A percentile compares a stretch with the other conserved stretches of the same genome.
Evolutionary conservation across 1,139 yeast species (phyloP).

Genomic region (Nakaseomyces bracarensis): DNA sequence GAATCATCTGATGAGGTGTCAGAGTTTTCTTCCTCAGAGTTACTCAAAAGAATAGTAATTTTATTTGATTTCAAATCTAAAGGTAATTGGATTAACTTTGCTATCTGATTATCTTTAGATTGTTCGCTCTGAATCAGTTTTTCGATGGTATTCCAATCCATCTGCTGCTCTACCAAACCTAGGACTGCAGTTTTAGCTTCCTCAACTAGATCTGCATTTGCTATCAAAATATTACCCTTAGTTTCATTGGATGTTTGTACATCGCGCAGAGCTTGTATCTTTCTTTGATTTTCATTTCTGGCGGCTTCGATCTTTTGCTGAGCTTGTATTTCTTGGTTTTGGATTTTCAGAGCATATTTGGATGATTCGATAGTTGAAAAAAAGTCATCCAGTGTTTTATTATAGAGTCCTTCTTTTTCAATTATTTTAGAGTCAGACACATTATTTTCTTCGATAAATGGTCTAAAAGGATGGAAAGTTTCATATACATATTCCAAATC

Average conservation of each 20-base stretch:
- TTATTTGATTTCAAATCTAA: constrained; percentile 63
- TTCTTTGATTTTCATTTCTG: constrained; percentile 59
- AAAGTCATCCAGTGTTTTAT: constrained; percentile 70
- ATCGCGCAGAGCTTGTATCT: constrained; percentile 56
- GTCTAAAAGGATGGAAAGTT: constrained; percentile 80
- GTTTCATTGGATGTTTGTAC: constrained; percentile 57
- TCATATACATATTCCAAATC: constrained; percentile 53
- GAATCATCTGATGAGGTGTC: constrained; percentile 10
- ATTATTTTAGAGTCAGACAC: constrained; percentile 32
- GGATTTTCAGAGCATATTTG: constrained; percentile 61
- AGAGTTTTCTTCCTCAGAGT: constrained; percentile 13
- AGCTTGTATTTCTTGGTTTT: constrained; percentile 70
- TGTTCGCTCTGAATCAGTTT: constrained; percentile 65
- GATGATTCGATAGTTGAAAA: constrained; percentile 82
- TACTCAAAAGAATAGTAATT: constrained; percentile 47
- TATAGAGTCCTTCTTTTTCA: constrained; percentile 49
- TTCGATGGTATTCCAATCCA: constrained; percentile 93
- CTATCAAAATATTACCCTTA: constrained; percentile 68
- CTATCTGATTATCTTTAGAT: constrained; percentile 53
- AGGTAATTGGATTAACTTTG: constrained; percentile 56
- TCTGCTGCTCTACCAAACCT: constrained; percentile 63
- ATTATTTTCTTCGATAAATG: constrained; percentile 38
- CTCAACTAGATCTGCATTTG: constrained; percentile 63
- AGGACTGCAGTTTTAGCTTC: constrained; percentile 64
- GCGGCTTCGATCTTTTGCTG: constrained; percentile 68